phyloP scores from a whole-genome alignment of 352 stramenopile genomes.

The Plasmopara muralis region DNA sequence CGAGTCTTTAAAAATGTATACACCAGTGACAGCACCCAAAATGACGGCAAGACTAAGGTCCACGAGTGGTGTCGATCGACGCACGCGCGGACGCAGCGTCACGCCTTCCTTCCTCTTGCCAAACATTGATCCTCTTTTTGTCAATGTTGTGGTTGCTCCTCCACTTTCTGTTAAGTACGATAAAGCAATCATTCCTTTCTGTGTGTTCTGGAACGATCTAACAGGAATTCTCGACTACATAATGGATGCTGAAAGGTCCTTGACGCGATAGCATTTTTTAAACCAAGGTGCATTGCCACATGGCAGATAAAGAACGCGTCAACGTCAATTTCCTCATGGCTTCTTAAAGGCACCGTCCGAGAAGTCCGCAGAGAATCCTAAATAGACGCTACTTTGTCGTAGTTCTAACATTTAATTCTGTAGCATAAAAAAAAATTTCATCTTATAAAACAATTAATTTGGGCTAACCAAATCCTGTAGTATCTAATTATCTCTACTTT shows the following conservation, averaged over 20 bases:
- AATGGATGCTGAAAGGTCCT: no score
- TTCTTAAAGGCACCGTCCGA: no score
- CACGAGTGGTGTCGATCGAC: conserved; percentile 50
- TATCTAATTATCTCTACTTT: neutral
- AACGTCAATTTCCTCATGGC: no score
- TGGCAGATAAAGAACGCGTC: no score
- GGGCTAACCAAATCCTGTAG: neutral
- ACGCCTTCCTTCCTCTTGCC: conserved; percentile 42
- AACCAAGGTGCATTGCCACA: no score
- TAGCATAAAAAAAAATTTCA: no score
- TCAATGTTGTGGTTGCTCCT: no score
- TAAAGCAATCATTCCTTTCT: conserved; percentile 18
- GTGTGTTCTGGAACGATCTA: conserved; percentile 26
- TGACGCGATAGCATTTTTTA: no score
- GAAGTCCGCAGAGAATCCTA: no score
- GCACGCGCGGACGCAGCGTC: conserved; percentile 45
- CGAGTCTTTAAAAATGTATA: conserved; percentile 78
- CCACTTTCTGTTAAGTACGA: conserved; percentile 9
- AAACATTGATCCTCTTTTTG: conserved; percentile 26
- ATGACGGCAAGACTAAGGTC: conserved; percentile 49
- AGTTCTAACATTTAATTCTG: no score
- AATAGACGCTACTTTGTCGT: no score
- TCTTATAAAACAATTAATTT: no score
- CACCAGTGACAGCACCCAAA: conserved; percentile 42
- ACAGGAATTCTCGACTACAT: neutral